phyloP scores from a whole-genome alignment of 495 filamentous ascomycete species.

The Aspergillus kassunensis region DNA sequence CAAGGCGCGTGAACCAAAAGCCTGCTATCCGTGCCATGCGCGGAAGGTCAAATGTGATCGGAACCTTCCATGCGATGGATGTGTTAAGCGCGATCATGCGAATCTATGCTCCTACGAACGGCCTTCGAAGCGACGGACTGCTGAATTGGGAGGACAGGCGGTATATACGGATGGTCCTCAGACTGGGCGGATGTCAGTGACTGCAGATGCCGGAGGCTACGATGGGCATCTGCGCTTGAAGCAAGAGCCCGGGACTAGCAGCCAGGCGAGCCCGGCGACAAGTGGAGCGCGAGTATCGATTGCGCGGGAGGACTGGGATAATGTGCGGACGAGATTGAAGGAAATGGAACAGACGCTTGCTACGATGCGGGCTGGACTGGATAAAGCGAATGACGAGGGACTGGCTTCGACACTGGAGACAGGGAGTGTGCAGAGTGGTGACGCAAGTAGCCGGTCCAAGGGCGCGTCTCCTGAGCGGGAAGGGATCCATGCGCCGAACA shows the following conservation, averaged over 20 bases:
- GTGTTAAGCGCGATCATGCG: slow-evolving; percentile 68
- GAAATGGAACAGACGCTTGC: slow-evolving; percentile 44
- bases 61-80: slow-evolving; percentile 68
- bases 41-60: slow-evolving; percentile 75
- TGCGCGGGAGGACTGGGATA: slow-evolving; percentile 46
- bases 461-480: slow-evolving; percentile 45
- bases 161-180: slow-evolving; percentile 31
- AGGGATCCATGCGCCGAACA: slow-evolving; percentile 52
- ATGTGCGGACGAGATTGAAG: slow-evolving; percentile 37
- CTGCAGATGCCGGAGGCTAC: slow-evolving; percentile 19
- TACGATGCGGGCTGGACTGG: slow-evolving; percentile 37
- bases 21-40: slow-evolving; percentile 71
- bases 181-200: slow-evolving; percentile 15
- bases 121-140: slow-evolving; percentile 54
- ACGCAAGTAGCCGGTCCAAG: slow-evolving; percentile 44
- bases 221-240: slow-evolving; percentile 25
- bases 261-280: slow-evolving; percentile 18
- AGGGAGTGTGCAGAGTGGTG: slow-evolving; percentile 57
- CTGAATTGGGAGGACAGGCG: slow-evolving; percentile 23
- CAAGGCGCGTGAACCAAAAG: slow-evolving; percentile 48
- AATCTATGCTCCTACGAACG: slow-evolving; percentile 71
- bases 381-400: slow-evolving; percentile 33
- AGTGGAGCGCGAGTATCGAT: slow-evolving; percentile 35
- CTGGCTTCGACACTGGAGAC: slow-evolving; percentile 27
- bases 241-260: slow-evolving; percentile 22